Percentiles rank a stretch among this genome's conserved stretches.
phyloP scores from a whole-genome alignment of 495 filamentous ascomycete species.

The Sporormia fimetaria region DNA sequence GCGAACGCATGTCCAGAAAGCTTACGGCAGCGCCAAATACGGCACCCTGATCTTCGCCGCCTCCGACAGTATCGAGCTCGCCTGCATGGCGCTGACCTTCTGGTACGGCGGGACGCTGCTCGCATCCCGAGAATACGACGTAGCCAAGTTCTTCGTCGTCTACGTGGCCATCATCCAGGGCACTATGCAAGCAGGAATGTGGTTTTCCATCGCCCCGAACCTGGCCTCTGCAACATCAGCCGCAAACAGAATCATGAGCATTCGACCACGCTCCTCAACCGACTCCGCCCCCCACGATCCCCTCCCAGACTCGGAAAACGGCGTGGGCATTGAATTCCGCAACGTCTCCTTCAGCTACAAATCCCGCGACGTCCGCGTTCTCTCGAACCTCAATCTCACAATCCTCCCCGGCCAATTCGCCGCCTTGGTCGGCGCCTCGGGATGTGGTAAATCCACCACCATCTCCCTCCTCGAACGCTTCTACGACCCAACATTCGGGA shows the following conservation, averaged over 20 bases:
- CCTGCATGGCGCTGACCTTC: slow-evolving; percentile 25
- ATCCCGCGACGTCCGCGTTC: slow-evolving; percentile 39
- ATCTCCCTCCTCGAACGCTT: slow-evolving; percentile 74
- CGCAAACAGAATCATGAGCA: slow-evolving; percentile 23
- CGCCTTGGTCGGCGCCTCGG: slow-evolving; percentile 69
- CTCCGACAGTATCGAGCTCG: slow-evolving; percentile 25
- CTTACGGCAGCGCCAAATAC: slow-evolving; percentile 19
- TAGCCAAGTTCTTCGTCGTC: slow-evolving; percentile 25
- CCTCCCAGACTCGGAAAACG: not conserved
- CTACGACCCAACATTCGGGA: slow-evolving; percentile 38
- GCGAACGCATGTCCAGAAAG: slow-evolving; percentile 15
- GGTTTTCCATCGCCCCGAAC: slow-evolving; percentile 25
- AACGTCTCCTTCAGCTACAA: slow-evolving; percentile 56
- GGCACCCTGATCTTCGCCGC: slow-evolving; percentile 25
- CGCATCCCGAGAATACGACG: slow-evolving; percentile 21
- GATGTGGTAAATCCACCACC: slow-evolving; percentile 76
- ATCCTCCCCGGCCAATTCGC: slow-evolving; percentile 69
- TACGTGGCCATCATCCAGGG: slow-evolving; percentile 28
- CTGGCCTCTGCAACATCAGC: slow-evolving; percentile 25
- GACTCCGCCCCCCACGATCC: slow-evolving; percentile 2
- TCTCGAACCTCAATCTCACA: slow-evolving; percentile 57
- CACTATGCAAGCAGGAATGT: slow-evolving; percentile 23
- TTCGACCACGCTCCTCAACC: slow-evolving; percentile 8
- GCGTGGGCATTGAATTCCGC: slow-evolving; percentile 50
- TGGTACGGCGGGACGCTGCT: slow-evolving; percentile 29